Base-by-base conservation (phyloP, 768 basidiomycete species). In the Tephrocybe sp. region DNA sequence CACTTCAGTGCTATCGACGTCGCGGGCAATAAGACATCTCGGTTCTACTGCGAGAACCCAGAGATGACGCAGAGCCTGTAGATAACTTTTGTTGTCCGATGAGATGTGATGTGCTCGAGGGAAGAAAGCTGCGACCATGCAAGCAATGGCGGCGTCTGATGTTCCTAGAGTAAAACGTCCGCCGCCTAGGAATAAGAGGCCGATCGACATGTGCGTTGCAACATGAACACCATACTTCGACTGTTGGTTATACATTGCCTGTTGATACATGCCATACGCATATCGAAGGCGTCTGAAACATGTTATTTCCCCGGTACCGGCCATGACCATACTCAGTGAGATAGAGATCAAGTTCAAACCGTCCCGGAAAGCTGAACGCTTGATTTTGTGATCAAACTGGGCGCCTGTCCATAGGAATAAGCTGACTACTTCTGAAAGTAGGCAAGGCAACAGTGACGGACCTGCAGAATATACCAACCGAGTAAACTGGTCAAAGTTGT, bases 1-100 rank as follows among this genome's bases (percentile, higher is more conserved):
- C 0, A 92, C 84, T 63, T 97, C 91, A 3, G 80, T 79, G 2
- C 89, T 91, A 58, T 98, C 94, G 25, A 97, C 91, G 58, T 99
- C 97, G 25, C 91, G 81, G 0, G 93, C 91, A 30, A 94, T 80
- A 15, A 99, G 75, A 62, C 96, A 98, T 40, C 96, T 72, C 4
- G 97, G 97, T 60, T 99, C 96, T 5, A 89, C 87, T 1, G 97
- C 96, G 36, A 99, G 77, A 1, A 91, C 93, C 97, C 97, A 99
- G 19, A 99, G 69, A 64, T 98, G 96, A 6, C 97, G 84, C 52
- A 95, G 80, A 1, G 94, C 92, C 66, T 98, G 97, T 2, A 97
- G 77, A 59, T 90, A 95, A 37, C 86, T 83, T 51, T 87, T 87
- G 70, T 97, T 98, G 60, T 98, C 96, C 2, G 82, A 82, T 1